Percentiles rank a stretch among this genome's conserved stretches.
Conservation (phyloP, 2,329 filamentous ascomycete genomes). For the Pseudomassariella vexata region DNA sequence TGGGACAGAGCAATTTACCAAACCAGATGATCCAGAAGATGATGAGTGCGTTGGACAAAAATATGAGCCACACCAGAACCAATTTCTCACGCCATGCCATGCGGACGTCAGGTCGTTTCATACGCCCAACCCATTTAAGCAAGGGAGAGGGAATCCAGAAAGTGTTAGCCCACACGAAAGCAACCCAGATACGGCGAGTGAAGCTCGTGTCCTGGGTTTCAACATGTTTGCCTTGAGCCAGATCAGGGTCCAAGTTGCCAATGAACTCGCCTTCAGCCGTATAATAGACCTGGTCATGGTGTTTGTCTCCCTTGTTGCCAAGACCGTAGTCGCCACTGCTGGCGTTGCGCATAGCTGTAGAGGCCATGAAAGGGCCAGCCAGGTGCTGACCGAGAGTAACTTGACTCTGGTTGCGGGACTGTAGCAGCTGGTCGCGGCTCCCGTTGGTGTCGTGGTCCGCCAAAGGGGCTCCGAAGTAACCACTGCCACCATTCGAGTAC, state of each 20-base stretch:
- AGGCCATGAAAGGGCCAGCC: conserved; percentile 52
- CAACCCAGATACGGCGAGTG: conserved; percentile 72
- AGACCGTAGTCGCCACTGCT: conserved; percentile 80
- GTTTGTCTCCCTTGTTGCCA: conserved; percentile 76
- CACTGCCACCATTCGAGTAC: conserved; percentile 61
- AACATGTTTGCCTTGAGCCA: conserved; percentile 70
- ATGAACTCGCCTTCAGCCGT: conserved; percentile 63
- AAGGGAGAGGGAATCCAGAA: conserved; percentile 91
- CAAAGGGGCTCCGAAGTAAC: conserved; percentile 64
- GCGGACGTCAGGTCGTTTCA: conserved; percentile 94
- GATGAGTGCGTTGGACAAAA: conserved; percentile 72
- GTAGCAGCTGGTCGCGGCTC: conserved; percentile 67
- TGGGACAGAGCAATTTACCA: conserved; percentile 80
- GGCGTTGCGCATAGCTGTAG: conserved; percentile 50
- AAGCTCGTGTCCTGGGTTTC: conserved; percentile 60
- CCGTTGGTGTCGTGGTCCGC: conserved; percentile 57
- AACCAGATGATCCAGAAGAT: conserved; percentile 92
- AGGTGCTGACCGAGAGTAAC: conserved; percentile 29
- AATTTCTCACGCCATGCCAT: conserved; percentile 98
- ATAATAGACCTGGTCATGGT: conserved; percentile 69
- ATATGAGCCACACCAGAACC: conserved; percentile 73
- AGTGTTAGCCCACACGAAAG: conserved; percentile 76
- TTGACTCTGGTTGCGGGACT: conserved; percentile 47
- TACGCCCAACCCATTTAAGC: conserved; percentile 77
- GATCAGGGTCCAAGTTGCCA: conserved; percentile 68